Evolutionary conservation across 495 filamentous ascomycete genomes (phyloP).

Genomic region (Daldinia loculata): DNA sequence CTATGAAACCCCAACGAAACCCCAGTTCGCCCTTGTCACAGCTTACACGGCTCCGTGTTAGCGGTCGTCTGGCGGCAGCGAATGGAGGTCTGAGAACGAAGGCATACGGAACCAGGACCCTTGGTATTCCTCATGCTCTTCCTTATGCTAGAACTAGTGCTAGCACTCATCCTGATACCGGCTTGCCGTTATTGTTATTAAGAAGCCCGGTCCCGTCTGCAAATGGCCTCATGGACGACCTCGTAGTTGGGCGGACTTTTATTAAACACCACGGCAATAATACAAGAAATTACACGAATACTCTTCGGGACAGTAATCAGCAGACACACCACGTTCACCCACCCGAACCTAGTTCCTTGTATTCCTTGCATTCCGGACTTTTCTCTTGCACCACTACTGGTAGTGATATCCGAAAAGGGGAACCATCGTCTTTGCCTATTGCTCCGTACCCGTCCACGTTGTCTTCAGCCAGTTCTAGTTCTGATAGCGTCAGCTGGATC

Average conservation of each 20-base stretch:
- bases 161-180: not conserved
- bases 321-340: slow-evolving; percentile 36
- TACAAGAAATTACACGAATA: slow-evolving; percentile 37
- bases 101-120: slow-evolving; percentile 33
- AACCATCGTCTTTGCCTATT: slow-evolving; percentile 35
- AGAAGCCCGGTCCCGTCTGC: slow-evolving; percentile 40
- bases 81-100: slow-evolving; percentile 32
- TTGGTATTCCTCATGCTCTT: slow-evolving; percentile 30
- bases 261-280: slow-evolving; percentile 37
- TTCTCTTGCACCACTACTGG: slow-evolving; percentile 48
- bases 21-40: slow-evolving; percentile 36
- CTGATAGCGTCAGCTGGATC: slow-evolving; percentile 29
- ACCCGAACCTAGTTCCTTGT: slow-evolving; percentile 43
- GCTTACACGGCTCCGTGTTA: slow-evolving; percentile 42
- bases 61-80: slow-evolving; percentile 37
- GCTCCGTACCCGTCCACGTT: slow-evolving; percentile 21
- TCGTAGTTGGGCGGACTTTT: slow-evolving; percentile 33
- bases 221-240: slow-evolving; percentile 29
- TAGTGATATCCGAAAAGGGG: slow-evolving; percentile 44
- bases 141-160: slow-evolving; percentile 13
- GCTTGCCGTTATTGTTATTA: slow-evolving; percentile 35
- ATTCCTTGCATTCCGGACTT: slow-evolving; percentile 41
- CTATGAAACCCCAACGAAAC: slow-evolving; percentile 46
- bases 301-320: slow-evolving; percentile 41
- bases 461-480: slow-evolving; percentile 2